Evolutionary conservation across 129 eudicot genomes (phyloP), one percentile per base, ranked within the genome.

Genomic region (Artemisia tridentata): DNA sequence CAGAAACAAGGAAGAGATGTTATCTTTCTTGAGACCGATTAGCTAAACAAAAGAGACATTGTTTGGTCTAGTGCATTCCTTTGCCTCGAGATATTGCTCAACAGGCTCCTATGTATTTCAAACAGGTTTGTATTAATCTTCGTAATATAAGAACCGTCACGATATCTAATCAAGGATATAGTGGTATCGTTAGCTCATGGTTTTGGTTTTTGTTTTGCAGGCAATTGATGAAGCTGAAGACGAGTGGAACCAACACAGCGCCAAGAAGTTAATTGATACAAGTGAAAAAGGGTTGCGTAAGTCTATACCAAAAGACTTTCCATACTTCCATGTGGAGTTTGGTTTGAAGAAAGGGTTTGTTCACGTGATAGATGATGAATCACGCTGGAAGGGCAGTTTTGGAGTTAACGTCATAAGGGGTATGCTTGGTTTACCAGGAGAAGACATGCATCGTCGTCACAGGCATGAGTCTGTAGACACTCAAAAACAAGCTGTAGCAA

Each of bases 201-300:
- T 61, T 17, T 38, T 5, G 31, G 18, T 23, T 69, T 10, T 34
- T 31, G n/a, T 51, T 78, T 79, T 0, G 45, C 83, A 92, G 98
- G 98, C 98, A 46, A 89, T 93, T 19, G 98, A 93, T 71, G 98
- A 93, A 73, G 98, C 96, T 20, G 98, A 93, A 76, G 90, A 84
- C 17, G 98, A 93, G 62, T 93, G 98, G 98, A 93, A 95, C 54
- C 96, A 85, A 72, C 98, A 93, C 75, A 87, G 87, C 31, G 91
- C 96, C 0, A 93, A 93, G 85, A 93, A 89, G 69, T 70, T 93
- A 43, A 93, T 93, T 9, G 98, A 93, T 72, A 93, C 98, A 41
- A 93, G 96, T 70, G 86, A 75, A 50, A 93, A 87, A 78, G 96
- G 98, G 25, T 56, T 93, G 67, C 81, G 95, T 1, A 79, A 68